Base-by-base conservation (phyloP, 2,329 filamentous ascomycete genomes). In the Sporothrix protearum region DNA sequence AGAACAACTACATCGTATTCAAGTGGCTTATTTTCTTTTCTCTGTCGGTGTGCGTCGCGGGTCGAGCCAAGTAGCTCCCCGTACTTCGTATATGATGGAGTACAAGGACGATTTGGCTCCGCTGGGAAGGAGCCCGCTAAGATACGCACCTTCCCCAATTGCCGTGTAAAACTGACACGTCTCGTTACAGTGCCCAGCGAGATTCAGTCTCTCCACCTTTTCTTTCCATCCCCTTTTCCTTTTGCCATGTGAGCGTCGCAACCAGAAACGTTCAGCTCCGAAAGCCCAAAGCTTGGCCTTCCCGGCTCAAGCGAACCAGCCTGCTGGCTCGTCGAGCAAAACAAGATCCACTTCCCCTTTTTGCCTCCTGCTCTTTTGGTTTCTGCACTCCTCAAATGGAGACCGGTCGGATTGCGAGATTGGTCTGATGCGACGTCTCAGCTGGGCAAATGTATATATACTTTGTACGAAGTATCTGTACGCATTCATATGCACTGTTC, bases 151-250 rank as follows among this genome's bases (percentile, higher is more conserved):
- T 64, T 22, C 36, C 3, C 36, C 59, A n/a, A 64, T 36, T 64
- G 22, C 22, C n/a, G n/a, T 28, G 59, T 28, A 53, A 19, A 49
- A 33, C 42, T 49, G 63, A 49, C 42, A 33, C 25, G 42, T 66
- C 63, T 66, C 39, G 63, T 66, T 66, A 10, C 42, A 49, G n/a
- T 64, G 7, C 16, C 7, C 63, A n/a, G 19, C 42, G 25, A 49
- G 39, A 47, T 14, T 47, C 61, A 7, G 30, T 66, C 42, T 49
- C 63, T 67, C 63, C 45, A 67, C 63, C 42, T 9, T 66, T 49
- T 33, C n/a, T 57, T 57, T 10, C 39, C 12, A n/a, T 61, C 19
- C 19, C 55, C 55, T 33, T 59, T 59, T 16, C 30, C 55, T 30
- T 25, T 49, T 61, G 19, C 30, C 36, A n/a, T 12, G 25, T 49